Base-by-base conservation (phyloP, 306 rosid genomes). In the Dalbergia cultrata region DNA sequence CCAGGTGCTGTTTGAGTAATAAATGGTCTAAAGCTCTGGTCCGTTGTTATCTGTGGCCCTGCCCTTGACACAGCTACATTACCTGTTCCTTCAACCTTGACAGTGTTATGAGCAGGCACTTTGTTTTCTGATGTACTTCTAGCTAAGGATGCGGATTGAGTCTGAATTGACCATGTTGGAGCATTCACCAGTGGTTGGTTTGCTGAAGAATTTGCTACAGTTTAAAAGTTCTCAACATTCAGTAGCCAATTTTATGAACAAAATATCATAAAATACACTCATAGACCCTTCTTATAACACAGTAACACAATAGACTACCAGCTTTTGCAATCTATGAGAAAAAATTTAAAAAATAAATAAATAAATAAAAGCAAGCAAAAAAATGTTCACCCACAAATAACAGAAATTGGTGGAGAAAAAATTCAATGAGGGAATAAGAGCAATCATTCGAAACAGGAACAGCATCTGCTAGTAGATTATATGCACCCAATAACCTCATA, bases 121-220 rank as follows among this genome's bases (percentile, higher is more conserved):
- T 93, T 92, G 83, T 87, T 85, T 73, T 95, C 99, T 75, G 86
- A 85, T 75, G 87, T 87, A 80, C 80, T 89, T 81, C 92, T 90
- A 78, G 87, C 83, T 21, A 80, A 72, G 14, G 89, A 78, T 47
- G 88, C 57, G 61, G 97, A 76, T 69, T 90, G 99, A 81, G 87
- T 67, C 80, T 89, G 99, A 31, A 88, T 52, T 47, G 98, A 85
- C 99, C 98, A 92, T 8, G 96, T 70, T 57, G 97, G 88, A 83
- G 90, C 84, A 89, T 79, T 90, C 78, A 74, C 84, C 70, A 79
- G 66, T 52, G 92, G 89, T 33, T 84, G 96, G 82, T 75, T 75
- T 37, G 66, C 75, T 18, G 81, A 22, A 6, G 66, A 76, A 70
- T 66, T 88, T 70, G 85, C 97, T 92, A 86, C 84, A 82, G 41